These are phyloP conservation scores for Dictyostelium discoideum DNA, from an alignment of 78 protist species.

Conservation along the genomic window DNA sequence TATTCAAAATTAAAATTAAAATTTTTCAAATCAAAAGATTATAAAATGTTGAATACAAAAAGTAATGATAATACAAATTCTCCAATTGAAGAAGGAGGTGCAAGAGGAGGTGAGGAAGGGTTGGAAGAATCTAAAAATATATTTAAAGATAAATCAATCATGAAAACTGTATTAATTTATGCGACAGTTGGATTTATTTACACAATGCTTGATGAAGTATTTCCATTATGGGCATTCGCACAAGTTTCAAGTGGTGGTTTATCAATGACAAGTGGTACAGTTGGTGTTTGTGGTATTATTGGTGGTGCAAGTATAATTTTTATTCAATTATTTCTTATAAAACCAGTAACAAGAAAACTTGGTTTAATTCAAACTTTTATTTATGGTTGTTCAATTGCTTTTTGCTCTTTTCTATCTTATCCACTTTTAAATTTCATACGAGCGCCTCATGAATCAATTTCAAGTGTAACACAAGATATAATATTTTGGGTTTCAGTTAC, in stretches of 20 bases:
- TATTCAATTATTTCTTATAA: conserved; percentile 22
- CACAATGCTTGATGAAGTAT: conserved; percentile 63
- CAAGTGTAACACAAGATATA: background rate
- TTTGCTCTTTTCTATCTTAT: background rate
- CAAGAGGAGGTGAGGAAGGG: background rate
- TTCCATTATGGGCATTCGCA: conserved; percentile 63
- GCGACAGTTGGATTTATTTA: conserved; percentile 20
- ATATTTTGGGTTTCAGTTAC: conserved; percentile 16
- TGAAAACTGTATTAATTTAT: conserved; percentile 20
- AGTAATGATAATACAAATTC: background rate
- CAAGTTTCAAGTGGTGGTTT: conserved; percentile 30
- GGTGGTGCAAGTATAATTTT: conserved; percentile 44
- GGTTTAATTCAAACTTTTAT: conserved; percentile 37
- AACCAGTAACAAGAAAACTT: background rate
- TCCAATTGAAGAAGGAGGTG: background rate
- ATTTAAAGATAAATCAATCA: conserved; percentile 39
- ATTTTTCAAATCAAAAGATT: background rate
- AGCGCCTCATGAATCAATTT: background rate
- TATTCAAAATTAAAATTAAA: background rate
- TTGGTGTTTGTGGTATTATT: conserved; percentile 47
- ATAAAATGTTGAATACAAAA: background rate
- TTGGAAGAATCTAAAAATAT: background rate
- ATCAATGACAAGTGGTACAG: background rate
- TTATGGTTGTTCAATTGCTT: background rate
- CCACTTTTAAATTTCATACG: background rate